Base-by-base conservation (phyloP, 2,329 filamentous ascomycete species). In the Thermomyces lanuginosus region DNA sequence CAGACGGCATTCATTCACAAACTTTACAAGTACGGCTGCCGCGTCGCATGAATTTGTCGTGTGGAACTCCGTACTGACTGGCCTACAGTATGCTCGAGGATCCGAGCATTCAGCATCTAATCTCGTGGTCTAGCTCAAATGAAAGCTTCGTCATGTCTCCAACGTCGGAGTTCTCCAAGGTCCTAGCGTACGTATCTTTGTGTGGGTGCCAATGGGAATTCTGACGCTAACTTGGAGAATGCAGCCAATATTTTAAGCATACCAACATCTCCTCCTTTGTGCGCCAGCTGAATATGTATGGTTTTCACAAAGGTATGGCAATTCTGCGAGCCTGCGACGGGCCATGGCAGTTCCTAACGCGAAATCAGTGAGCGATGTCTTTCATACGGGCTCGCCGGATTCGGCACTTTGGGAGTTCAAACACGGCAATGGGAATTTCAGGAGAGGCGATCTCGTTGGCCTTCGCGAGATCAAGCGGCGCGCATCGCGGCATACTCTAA, bases 121-220 rank as follows among this genome's bases (percentile, higher is more conserved):
- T 98, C 45, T 92, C 86, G 6, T 98, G 89, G 89, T 92, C 86
- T 2, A 74, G 64, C 41, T 79, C 78, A 26, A 83, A 84, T 33
- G 89, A 98, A 52, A 95, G 89, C 56, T 98, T 98, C 51, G 83
- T 98, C 46, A 95, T 98, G 82, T 92, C 84, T 12, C 89, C 89
- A 9, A 92, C 84, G 6, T 80, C 80, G 45, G 89, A 95, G 51
- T 98, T 98, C 51, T 92, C 86, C 37, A 95, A 93, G 66, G 89
- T 95, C 28, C 64, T 98, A 47, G 82, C 89, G 86, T 93, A 69
- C 54, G 78, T 73, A 16, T 23, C 9, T 8, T 5, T 8, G 9
- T n/a, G 24, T n/a, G 9, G 6, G n/a, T 22, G 18, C 10, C 9
- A 24, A 16, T 16, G 9, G 15, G 39, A 7, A 6, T 22, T 31